Evolutionary conservation across 805 yeast species (phyloP).

Genomic region (Debaryomyces tyrocola): DNA sequence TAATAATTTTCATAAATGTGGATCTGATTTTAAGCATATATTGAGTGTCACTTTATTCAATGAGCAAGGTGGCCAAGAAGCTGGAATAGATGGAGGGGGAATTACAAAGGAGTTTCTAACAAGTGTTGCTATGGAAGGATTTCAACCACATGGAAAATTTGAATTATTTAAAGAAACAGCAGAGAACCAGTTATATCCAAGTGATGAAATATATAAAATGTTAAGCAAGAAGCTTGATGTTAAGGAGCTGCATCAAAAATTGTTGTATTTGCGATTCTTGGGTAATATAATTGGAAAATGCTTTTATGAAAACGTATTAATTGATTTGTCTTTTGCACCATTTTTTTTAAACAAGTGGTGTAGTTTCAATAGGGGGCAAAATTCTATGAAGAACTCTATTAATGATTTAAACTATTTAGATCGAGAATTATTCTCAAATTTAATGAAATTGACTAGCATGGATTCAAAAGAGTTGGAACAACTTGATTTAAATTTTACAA

Average conservation of each 20-base stretch:
- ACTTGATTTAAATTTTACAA: slow-evolving; percentile 67
- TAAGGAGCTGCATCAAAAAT: slow-evolving; percentile 22
- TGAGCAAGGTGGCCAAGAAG: slow-evolving; percentile 71
- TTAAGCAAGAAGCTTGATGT: slow-evolving; percentile 30
- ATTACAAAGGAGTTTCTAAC: slow-evolving; percentile 88
- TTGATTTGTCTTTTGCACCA: slow-evolving; percentile 83
- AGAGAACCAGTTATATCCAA: slow-evolving; percentile 69
- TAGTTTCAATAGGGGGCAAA: slow-evolving; percentile 27
- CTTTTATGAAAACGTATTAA: slow-evolving; percentile 74
- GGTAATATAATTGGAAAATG: slow-evolving; percentile 90
- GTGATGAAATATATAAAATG: slow-evolving; percentile 49
- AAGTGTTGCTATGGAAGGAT: slow-evolving; percentile 67
- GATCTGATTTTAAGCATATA: slow-evolving; percentile 55
- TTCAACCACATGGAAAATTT: slow-evolving; percentile 35
- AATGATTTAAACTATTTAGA: slow-evolving; percentile 80
- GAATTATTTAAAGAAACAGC: slow-evolving; percentile 41
- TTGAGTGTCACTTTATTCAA: slow-evolving; percentile 68
- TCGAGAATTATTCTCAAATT: slow-evolving; percentile 58
- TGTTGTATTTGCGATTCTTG: slow-evolving; percentile 53
- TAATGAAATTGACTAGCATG: slow-evolving; percentile 62
- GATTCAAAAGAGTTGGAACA: slow-evolving; percentile 53
- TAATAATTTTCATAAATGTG: slow-evolving; percentile 51
- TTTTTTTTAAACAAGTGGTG: slow-evolving; percentile 75
- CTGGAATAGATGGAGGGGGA: slow-evolving; percentile 97
- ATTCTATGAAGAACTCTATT: slow-evolving; percentile 54